phyloP scores from a whole-genome alignment of 768 basidiomycete species.

The Chalciporus sphaerocephalus region DNA sequence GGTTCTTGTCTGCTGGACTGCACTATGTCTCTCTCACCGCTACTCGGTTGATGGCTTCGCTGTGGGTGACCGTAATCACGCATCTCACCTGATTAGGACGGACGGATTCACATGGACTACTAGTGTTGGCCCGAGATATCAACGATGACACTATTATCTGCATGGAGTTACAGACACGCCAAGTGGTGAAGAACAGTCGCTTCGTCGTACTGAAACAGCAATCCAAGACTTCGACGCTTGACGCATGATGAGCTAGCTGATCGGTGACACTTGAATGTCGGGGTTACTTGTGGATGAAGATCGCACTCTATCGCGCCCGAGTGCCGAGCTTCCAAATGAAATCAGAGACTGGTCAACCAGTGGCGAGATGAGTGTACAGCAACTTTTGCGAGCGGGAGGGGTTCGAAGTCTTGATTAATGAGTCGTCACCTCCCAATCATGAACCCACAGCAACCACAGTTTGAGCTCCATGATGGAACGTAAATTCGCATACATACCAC shows the following conservation, averaged over 20 bases:
- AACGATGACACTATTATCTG: not conserved
- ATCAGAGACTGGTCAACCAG: no score
- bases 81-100: constrained; percentile 2
- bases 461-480: no score
- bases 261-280: no score
- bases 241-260: no score
- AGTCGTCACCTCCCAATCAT: constrained; percentile 4
- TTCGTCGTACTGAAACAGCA: not conserved
- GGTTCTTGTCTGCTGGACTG: constrained; percentile 10
- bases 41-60: constrained; percentile 11
- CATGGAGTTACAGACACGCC: not conserved
- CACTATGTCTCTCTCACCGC: constrained; percentile 3
- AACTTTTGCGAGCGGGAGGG: no score
- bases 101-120: constrained; percentile 11
- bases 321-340: no score
- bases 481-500: constrained; percentile 21
- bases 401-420: no score
- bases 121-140: not conserved
- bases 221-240: no score
- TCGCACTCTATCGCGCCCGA: no score
- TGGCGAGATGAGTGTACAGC: no score
- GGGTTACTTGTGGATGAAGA: no score
- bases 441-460: constrained; percentile 17
- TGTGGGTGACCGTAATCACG: constrained; percentile 5
- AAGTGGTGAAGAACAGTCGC: not conserved